Evolutionary conservation across 306 rosid genomes (phyloP).

Genomic region (Cucurbita argyrosperma): DNA sequence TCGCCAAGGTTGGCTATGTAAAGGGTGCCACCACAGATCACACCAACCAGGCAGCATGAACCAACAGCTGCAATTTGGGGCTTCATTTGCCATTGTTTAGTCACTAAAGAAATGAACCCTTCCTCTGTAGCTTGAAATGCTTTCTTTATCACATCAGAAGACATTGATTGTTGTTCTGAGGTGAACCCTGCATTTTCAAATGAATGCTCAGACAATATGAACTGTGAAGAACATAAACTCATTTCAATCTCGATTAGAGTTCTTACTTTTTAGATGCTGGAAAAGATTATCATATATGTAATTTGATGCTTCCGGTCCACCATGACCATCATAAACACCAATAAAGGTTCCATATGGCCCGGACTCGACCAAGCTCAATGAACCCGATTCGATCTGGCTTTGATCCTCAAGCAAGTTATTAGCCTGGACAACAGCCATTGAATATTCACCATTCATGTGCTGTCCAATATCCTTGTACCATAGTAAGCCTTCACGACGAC

Average conservation of each 20-base stretch:
- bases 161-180: conserved; percentile 72
- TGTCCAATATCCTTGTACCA: conserved; percentile 91
- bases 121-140: conserved; percentile 93
- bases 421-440: conserved; percentile 95
- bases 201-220: neutral
- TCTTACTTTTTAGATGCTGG: conserved; percentile 62
- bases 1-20: conserved; percentile 90
- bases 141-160: conserved; percentile 72
- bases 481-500: conserved; percentile 65
- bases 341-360: conserved; percentile 77
- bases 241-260: neutral
- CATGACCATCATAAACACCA: conserved; percentile 87
- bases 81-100: conserved; percentile 66
- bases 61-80: conserved; percentile 97
- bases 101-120: conserved; percentile 67
- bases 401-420: conserved; percentile 91
- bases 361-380: conserved; percentile 50
- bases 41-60: conserved; percentile 76
- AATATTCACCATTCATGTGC: conserved; percentile 72
- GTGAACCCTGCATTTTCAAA: conserved; percentile 42
- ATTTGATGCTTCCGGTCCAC: conserved; percentile 94
- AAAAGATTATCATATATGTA: conserved; percentile 60
- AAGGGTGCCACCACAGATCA: conserved; percentile 62
- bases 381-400: conserved; percentile 88
- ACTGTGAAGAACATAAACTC: neutral